phyloP scores from a whole-genome alignment of 768 basidiomycete genomes.

The Pholiota microspora region DNA sequence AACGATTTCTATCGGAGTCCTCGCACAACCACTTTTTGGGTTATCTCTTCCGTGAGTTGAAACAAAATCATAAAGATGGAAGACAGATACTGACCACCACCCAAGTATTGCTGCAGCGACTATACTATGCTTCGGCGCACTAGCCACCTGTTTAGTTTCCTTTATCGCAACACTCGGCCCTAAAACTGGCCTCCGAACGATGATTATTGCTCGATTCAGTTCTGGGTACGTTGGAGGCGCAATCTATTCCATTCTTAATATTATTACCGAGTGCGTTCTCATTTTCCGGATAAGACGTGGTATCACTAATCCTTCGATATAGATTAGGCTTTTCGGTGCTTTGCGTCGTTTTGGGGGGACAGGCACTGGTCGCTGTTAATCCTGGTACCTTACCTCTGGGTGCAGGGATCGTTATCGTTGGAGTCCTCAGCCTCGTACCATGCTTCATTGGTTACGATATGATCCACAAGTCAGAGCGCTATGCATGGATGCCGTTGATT shows the following conservation, averaged over 20 bases:
- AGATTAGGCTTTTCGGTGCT: slow-evolving; percentile 17
- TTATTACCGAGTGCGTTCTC: slow-evolving; percentile 15
- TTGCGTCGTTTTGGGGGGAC: slow-evolving; percentile 17
- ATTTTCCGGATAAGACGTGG: not conserved
- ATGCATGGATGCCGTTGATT: slow-evolving; percentile 14
- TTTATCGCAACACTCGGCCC: slow-evolving; percentile 17
- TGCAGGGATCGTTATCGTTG: slow-evolving; percentile 13
- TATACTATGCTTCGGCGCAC: slow-evolving; percentile 16
- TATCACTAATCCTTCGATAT: not conserved
- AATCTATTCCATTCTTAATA: slow-evolving; percentile 17
- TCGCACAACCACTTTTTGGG: slow-evolving; percentile 14
- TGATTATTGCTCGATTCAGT: slow-evolving; percentile 18
- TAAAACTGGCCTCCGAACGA: slow-evolving; percentile 16
- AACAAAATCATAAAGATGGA: not conserved
- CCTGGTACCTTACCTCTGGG: slow-evolving; percentile 14
- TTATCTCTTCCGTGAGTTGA: slow-evolving; percentile 13
- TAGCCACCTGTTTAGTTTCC: slow-evolving; percentile 12
- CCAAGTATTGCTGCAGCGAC: slow-evolving; percentile 13
- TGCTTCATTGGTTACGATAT: slow-evolving; percentile 18
- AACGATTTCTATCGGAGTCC: slow-evolving; percentile 16
- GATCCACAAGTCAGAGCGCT: slow-evolving; percentile 16
- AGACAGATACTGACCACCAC: not conserved
- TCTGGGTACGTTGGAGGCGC: slow-evolving; percentile 18
- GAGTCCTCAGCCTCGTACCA: slow-evolving; percentile 16
- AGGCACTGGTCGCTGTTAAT: slow-evolving; percentile 15